Evolutionary conservation across 345 rosid species (phyloP).

Genomic region (Rhizophora mangle): DNA sequence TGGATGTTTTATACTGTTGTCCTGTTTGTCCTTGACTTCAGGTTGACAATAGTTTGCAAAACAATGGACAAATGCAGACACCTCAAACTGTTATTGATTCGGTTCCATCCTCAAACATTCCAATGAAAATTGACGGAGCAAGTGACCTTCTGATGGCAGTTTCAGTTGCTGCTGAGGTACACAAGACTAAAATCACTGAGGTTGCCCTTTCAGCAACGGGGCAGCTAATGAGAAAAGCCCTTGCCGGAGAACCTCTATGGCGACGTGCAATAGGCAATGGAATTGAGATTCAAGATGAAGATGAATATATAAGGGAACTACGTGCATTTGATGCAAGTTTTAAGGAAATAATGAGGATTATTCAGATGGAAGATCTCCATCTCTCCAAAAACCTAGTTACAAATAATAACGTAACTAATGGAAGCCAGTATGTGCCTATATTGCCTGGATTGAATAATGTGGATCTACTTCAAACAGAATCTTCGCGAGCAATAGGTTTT

Average conservation of each 20-base stretch:
- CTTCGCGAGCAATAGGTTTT: constrained; percentile 26
- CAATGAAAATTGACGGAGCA: constrained; percentile 13
- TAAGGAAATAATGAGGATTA: constrained; percentile 26
- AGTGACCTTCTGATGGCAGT: constrained; percentile 41
- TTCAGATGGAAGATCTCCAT: constrained; percentile 18
- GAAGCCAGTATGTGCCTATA: neutral
- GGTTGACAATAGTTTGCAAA: neutral
- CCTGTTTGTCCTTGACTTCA: neutral
- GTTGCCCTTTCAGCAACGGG: constrained; percentile 30
- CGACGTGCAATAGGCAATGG: neutral
- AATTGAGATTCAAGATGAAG: constrained; percentile 26
- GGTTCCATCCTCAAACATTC: constrained; percentile 14
- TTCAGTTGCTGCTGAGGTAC: constrained; percentile 25
- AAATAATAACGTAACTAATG: neutral
- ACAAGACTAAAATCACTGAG: constrained; percentile 21
- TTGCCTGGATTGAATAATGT: neutral
- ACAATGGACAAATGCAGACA: neutral
- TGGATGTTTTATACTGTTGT: neutral
- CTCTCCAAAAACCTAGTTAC: neutral
- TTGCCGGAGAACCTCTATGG: constrained; percentile 36
- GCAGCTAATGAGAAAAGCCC: constrained; percentile 28
- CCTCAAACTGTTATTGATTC: constrained; percentile 19
- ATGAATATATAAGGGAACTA: constrained; percentile 28
- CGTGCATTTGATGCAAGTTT: constrained; percentile 19
- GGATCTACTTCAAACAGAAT: constrained; percentile 20